Base-by-base conservation (phyloP, 2,329 filamentous ascomycete species). In the Fusarium sp. region DNA sequence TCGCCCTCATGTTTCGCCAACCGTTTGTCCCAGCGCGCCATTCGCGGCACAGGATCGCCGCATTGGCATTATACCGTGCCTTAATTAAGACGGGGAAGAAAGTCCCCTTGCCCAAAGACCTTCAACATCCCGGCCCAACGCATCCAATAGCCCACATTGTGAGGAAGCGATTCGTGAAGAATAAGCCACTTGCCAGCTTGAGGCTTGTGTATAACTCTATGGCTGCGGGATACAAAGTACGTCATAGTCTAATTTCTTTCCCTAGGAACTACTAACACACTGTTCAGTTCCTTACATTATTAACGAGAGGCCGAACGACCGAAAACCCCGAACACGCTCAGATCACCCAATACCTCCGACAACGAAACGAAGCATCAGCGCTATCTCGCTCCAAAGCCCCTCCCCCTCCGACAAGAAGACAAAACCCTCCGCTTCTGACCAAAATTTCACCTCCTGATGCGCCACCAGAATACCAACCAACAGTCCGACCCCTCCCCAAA, bases 61-160 rank as follows among this genome's bases (percentile, higher is more conserved):
- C 90, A 79, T 87, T 94, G 72, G 92, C 93, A 60, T 90, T 96
- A 58, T 95, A 92, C 83, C 89, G 92, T 71, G 90, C 92, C 38
- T 89, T 96, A 65, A 83, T 95, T 62, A 86, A 86, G 71, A 87
- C 90, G 82, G 90, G 87, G 68, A 81, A 84, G 33, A 84, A 82
- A 45, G 82, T 93, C 37, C 83, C 87, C 1, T 82, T 94, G 2
- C 87, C 89, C 2, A 76, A 85, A 78, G 84, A 89, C 56, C 60
- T 79, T 5, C 71, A 77, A 35, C 78, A 77, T 45, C 20, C 79
- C 78, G 66, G 82, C 15, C 40, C 65, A 6, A 59, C 62, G 10
- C 72, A 86, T 66, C 88, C 90, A 0, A 82, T 94, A 63, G 83
- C 85, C 61, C 86, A 89, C 65, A 83, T 93, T 6, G 84, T 95